These are phyloP conservation scores for Colletotrichum spinosum DNA, from an alignment of 2,329 filamentous ascomycete genomes.

Conservation along the genomic window DNA sequence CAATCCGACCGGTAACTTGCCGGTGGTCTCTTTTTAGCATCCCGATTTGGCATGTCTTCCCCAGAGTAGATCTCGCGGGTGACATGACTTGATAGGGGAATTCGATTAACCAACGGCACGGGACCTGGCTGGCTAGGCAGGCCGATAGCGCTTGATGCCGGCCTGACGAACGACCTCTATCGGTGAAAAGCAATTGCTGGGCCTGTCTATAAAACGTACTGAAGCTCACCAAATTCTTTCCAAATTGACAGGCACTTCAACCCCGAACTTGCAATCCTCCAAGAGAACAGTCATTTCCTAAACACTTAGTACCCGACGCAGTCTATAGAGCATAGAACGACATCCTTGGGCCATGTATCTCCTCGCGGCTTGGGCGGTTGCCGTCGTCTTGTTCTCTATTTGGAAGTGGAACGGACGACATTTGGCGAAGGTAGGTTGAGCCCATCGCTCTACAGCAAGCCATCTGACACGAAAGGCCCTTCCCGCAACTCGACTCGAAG, in stretches of 20 bases:
- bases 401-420: slow-evolving; percentile 21
- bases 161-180: slow-evolving; percentile 1
- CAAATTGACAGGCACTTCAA: too few relatives aligned
- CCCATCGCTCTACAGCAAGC: too few relatives aligned
- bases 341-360: slow-evolving; percentile 15
- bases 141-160: slow-evolving; percentile 29
- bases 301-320: too few relatives aligned
- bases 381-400: slow-evolving; percentile 3
- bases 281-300: too few relatives aligned
- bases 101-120: neutral
- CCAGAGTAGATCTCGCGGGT: neutral
- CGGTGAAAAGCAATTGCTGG: neutral
- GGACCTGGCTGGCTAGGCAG: neutral
- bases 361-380: slow-evolving; percentile 12
- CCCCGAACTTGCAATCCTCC: too few relatives aligned
- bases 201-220: too few relatives aligned
- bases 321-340: too few relatives aligned
- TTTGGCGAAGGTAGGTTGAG: neutral
- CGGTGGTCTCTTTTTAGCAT: slow-evolving; percentile 13
- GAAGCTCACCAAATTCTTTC: too few relatives aligned
- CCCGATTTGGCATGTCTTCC: slow-evolving; percentile 3
- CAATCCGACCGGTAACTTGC: neutral
- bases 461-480: neutral
- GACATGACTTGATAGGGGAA: neutral
- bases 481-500: neutral